Evolutionary conservation across 805 yeast species (phyloP).

Genomic region (Starmerella etchellsii): DNA sequence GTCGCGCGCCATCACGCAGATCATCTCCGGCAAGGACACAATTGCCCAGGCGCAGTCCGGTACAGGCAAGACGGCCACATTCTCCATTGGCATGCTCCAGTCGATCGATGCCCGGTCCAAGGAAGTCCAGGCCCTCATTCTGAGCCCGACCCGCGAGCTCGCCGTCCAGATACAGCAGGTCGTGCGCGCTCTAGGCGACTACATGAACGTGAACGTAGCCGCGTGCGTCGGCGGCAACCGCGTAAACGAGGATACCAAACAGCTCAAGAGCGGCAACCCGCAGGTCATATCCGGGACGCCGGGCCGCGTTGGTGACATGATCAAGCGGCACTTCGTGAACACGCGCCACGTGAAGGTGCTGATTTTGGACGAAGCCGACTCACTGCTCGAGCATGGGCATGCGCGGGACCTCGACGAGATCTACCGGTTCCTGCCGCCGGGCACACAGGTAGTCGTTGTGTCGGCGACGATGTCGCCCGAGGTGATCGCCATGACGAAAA

Average conservation of each 20-base stretch:
- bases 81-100: constrained; percentile 86
- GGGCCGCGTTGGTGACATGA: constrained; percentile 86
- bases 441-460: constrained; percentile 83
- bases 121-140: constrained; percentile 76
- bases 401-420: constrained; percentile 90
- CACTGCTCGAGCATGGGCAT: constrained; percentile 83
- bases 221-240: constrained; percentile 93
- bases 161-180: constrained; percentile 89
- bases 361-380: constrained; percentile 94
- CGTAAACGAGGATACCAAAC: constrained; percentile 59
- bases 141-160: constrained; percentile 93
- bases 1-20: constrained; percentile 66
- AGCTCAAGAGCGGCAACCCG: constrained; percentile 62
- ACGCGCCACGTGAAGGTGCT: constrained; percentile 75
- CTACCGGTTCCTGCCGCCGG: constrained; percentile 68
- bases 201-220: constrained; percentile 72
- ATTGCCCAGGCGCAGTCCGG: constrained; percentile 99
- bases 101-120: constrained; percentile 59
- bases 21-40: constrained; percentile 58
- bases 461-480: constrained; percentile 90
- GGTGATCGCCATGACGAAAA: constrained; percentile 80
- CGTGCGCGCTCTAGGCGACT: constrained; percentile 72
- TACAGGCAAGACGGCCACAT: constrained; percentile 98
- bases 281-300: constrained; percentile 96
- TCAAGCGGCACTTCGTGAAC: constrained; percentile 63